Evolutionary conservation across 352 stramenopile genomes (phyloP).

Genomic region (Phytophthora pini): DNA sequence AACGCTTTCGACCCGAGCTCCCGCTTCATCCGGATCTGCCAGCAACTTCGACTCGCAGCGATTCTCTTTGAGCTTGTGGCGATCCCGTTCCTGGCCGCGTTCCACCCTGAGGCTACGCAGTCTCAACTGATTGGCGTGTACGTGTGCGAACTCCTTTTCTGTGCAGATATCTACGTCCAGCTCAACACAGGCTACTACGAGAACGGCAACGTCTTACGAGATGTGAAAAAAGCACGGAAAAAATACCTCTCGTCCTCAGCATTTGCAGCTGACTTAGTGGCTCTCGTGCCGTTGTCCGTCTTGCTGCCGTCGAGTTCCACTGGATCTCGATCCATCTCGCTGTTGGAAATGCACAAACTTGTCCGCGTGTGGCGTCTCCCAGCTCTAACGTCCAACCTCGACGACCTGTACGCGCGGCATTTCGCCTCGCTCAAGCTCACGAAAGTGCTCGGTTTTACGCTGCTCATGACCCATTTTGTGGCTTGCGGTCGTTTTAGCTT

Average conservation of each 20-base stretch:
- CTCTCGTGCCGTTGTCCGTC: constrained; percentile 58
- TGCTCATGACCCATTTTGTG: constrained; percentile 61
- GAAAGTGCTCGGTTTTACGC: constrained; percentile 59
- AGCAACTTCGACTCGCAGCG: constrained; percentile 55
- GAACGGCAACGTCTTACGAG: constrained; percentile 68
- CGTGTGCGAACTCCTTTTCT: constrained; percentile 65
- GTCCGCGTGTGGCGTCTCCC: constrained; percentile 57
- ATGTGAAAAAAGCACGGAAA: constrained; percentile 55
- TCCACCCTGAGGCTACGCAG: constrained; percentile 25
- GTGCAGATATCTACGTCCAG: constrained; percentile 70
- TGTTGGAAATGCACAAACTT: constrained; percentile 67
- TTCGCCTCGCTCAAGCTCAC: constrained; percentile 65
- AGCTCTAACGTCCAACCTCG: constrained; percentile 58
- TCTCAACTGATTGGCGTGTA: constrained; percentile 51
- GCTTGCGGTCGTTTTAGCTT: constrained; percentile 63
- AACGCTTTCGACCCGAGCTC: constrained; percentile 73
- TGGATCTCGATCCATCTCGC: constrained; percentile 20
- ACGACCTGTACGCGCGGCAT: constrained; percentile 70
- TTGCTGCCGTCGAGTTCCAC: constrained; percentile 24
- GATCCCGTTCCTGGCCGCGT: constrained; percentile 56
- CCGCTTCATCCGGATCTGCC: constrained; percentile 54
- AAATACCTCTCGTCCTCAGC: constrained; percentile 67
- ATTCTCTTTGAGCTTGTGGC: constrained; percentile 63
- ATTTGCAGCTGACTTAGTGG: constrained; percentile 60
- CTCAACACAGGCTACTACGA: constrained; percentile 81